Base-by-base conservation (phyloP, 371 early-diverging fungal species). In the Saksenaea vasiformis region DNA sequence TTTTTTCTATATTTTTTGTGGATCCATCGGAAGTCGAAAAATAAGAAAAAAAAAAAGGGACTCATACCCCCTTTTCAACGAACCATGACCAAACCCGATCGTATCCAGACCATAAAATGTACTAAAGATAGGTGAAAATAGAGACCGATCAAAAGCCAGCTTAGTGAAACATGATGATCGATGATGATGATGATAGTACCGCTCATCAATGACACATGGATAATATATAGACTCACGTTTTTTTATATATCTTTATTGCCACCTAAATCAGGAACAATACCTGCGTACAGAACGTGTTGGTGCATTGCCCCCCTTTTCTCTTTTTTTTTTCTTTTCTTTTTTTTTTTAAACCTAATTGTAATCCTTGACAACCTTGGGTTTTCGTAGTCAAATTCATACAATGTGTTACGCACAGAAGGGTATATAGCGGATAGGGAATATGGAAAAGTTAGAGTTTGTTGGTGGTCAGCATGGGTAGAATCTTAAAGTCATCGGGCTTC, bases 401-500 rank as follows among this genome's bases (percentile, higher is more conserved):
- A 47, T 47, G 47, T 19, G 31, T 31, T 31, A 31, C 22, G 19
- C 19, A 47, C 47, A 47, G 19, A 47, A 47, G n/a, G 51, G 51
- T 47, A 47, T 47, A 47, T 31, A 31, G 2, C 31, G 31, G 11
- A 10, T 47, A 22, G n/a, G 51, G 11, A 47, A 47, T 47, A 47
- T 19, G 22, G 24, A 0, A 24, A 47, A 47, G 22, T 22, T 47
- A 47, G 0, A 22, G 3, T 24, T 47, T 47, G 22, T 47, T 47
- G 22, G n/a, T 22, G 8, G 22, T 11, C 10, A 47, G 11, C 24
- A 22, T 47, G 22, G 51, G 22, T 7, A 47, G 7, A 28, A 73
- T 64, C 15, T 65, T 59, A 26, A 73, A 66, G 38, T 78, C 80
- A 56, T 80, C 72, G 17, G 63, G 58, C 41, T 73, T 71, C 22